These are phyloP conservation scores for Taphrina deformans DNA, from an alignment of 1,139 yeast species.

Conservation along the genomic window DNA sequence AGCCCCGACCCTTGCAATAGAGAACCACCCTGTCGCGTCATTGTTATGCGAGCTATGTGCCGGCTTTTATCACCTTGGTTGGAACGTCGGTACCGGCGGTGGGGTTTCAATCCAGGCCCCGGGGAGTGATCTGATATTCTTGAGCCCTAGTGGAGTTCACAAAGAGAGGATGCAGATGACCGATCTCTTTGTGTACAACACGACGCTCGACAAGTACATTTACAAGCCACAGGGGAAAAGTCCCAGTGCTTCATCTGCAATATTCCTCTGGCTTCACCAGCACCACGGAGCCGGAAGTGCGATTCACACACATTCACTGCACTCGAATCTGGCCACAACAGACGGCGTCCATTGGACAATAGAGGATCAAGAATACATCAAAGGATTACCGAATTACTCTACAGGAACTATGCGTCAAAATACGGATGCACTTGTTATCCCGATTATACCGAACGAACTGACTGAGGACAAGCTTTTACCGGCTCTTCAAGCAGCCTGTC, in stretches of 20 bases:
- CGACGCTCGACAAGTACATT: conserved; percentile 56
- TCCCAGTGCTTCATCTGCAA: conserved; percentile 91
- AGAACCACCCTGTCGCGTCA: conserved; percentile 1
- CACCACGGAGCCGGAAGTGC: conserved; percentile 74
- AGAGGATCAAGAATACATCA: conserved; percentile 83
- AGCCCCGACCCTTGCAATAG: too few species aligned
- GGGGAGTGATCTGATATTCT: conserved; percentile 57
- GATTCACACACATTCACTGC: conserved; percentile 90
- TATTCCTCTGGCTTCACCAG: conserved; percentile 71
- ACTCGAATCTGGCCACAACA: conserved; percentile 78
- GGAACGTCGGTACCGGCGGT: conserved; percentile 98
- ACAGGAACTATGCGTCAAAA: conserved; percentile 70
- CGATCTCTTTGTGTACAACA: conserved; percentile 71
- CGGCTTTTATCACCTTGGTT: conserved; percentile 72
- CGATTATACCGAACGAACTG: conserved; percentile 87
- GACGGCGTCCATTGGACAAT: conserved; percentile 63
- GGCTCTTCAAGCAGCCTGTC: conserved; percentile 62
- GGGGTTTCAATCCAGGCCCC: conserved; percentile 77
- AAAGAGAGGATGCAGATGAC: conserved; percentile 81
- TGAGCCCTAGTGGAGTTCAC: conserved; percentile 95
- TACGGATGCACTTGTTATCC: conserved; percentile 74
- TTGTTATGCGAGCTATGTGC: conserved; percentile 59
- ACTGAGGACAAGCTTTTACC: conserved; percentile 83
- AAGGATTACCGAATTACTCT: conserved; percentile 70
- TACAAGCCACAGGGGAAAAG: conserved; percentile 66